Percentiles rank a stretch among this genome's conserved stretches.
Conservation (phyloP, 306 rosid species). For the Cicer judaicum region DNA sequence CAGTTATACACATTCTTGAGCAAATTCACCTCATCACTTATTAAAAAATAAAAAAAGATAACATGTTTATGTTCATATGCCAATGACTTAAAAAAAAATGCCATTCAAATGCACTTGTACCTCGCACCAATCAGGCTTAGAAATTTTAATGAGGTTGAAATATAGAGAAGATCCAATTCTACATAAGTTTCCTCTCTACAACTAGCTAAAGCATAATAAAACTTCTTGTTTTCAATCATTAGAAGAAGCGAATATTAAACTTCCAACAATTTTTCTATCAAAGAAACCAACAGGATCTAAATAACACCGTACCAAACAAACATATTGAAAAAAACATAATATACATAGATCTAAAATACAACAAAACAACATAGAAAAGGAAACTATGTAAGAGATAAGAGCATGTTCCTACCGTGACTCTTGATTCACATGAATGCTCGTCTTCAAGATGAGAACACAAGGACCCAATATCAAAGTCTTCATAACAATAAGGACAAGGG, state of each 20-base stretch:
- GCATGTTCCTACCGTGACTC: constrained; percentile 67
- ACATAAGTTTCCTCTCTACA: constrained; percentile 12
- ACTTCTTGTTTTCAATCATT: constrained; percentile 13
- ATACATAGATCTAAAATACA: constrained; percentile 34
- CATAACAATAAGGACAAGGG: constrained; percentile 88
- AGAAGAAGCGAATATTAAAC: constrained; percentile 8
- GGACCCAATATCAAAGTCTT: constrained; percentile 84
- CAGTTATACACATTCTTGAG: background rate
- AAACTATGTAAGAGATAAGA: constrained; percentile 19
- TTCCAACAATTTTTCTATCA: constrained; percentile 12
- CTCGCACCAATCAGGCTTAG: background rate
- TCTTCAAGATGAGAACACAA: constrained; percentile 94
- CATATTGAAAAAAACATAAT: constrained; percentile 1
- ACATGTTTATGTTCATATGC: too few relatives aligned
- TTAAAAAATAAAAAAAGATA: too few relatives aligned
- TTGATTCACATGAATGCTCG: constrained; percentile 88
- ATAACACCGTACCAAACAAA: constrained; percentile 13
- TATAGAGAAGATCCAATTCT: constrained; percentile 10
- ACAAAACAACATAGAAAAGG: background rate
- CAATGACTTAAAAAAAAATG: too few relatives aligned
- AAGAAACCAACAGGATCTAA: constrained; percentile 38
- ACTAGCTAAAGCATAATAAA: constrained; percentile 7
- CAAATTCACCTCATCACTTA: too few relatives aligned
- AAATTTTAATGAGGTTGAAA: constrained; percentile 9
- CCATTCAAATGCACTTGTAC: too few relatives aligned